phyloP scores from a whole-genome alignment of 495 filamentous ascomycete genomes.

The Aspergillus panamensis region DNA sequence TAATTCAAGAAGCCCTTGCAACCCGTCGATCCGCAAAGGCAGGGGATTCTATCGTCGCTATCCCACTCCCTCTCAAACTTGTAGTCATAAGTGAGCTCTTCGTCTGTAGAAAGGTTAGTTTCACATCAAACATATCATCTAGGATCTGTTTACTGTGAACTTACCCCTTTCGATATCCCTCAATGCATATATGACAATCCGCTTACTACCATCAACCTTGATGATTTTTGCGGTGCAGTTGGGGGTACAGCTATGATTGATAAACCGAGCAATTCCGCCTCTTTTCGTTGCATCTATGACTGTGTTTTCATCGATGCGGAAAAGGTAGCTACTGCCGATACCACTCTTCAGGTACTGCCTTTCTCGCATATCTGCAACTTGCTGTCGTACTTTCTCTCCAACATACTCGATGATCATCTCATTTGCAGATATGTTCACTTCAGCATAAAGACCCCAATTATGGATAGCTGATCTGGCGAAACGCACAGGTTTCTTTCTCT shows the following conservation, averaged over 20 bases:
- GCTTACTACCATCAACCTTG: conserved; percentile 97
- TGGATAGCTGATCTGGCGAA: conserved; percentile 98
- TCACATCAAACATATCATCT: not conserved
- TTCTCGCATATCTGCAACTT: conserved; percentile 93
- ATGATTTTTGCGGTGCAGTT: conserved; percentile 99
- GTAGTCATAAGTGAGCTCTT: conserved; percentile 99
- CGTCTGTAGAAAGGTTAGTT: conserved; percentile 65
- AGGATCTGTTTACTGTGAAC: conserved; percentile 32
- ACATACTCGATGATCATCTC: conserved; percentile 99
- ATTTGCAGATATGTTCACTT: conserved; percentile 94
- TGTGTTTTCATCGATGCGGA: conserved; percentile 95
- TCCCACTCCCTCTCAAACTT: conserved; percentile 98
- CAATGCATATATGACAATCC: conserved; percentile 97
- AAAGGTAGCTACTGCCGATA: conserved; percentile 95
- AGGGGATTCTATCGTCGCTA: conserved; percentile 92
- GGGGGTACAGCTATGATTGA: conserved; percentile 97
- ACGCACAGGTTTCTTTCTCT: conserved; percentile 97
- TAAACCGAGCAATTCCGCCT: conserved; percentile 96
- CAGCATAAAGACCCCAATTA: conserved; percentile 96
- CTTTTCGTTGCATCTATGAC: conserved; percentile 98
- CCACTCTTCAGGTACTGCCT: conserved; percentile 89
- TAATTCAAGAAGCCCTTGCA: conserved; percentile 99
- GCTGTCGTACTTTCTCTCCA: conserved; percentile 93
- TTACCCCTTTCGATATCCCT: conserved; percentile 91
- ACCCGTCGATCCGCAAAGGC: conserved; percentile 88